These are phyloP conservation scores for Melanogaster broomeanus DNA, from an alignment of 768 basidiomycete species.

Conservation along the genomic window DNA sequence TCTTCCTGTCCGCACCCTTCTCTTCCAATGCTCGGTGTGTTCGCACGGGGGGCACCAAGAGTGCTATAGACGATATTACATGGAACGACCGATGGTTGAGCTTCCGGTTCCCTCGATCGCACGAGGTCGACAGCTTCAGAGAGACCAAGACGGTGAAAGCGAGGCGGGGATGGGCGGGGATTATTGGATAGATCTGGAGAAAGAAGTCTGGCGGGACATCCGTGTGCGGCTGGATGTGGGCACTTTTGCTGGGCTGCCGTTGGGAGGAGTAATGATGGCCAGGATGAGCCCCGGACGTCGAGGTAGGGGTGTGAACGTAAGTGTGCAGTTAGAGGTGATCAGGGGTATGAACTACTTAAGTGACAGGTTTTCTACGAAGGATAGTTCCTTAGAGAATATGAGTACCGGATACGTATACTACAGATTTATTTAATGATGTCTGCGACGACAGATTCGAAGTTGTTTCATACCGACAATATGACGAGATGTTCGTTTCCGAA, in stretches of 20 bases:
- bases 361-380: too few relatives aligned
- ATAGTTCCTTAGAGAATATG: too few relatives aligned
- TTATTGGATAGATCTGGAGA: conserved; percentile 4
- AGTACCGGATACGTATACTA: too few relatives aligned
- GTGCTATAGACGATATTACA: conserved; percentile 73
- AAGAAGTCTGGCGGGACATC: conserved; percentile 46
- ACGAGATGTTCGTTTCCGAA: too few relatives aligned
- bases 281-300: background rate
- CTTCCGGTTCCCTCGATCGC: conserved; percentile 23
- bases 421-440: too few relatives aligned
- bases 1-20: conserved; percentile 68
- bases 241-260: conserved; percentile 76
- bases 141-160: conserved; percentile 15
- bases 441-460: too few relatives aligned
- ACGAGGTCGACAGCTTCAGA: conserved; percentile 25
- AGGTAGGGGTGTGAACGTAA: background rate
- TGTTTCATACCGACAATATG: too few relatives aligned
- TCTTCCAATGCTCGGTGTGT: conserved; percentile 78
- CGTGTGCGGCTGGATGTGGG: conserved; percentile 80
- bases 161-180: conserved; percentile 13
- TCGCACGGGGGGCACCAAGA: conserved; percentile 80
- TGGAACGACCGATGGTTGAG: conserved; percentile 55
- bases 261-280: background rate
- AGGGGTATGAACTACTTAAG: too few relatives aligned
- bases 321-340: background rate